Percentiles rank a stretch among this genome's conserved stretches.
These are phyloP conservation scores for Penicillium olsonii DNA, from an alignment of 2,329 filamentous ascomycete genomes.

Conservation along the genomic window DNA sequence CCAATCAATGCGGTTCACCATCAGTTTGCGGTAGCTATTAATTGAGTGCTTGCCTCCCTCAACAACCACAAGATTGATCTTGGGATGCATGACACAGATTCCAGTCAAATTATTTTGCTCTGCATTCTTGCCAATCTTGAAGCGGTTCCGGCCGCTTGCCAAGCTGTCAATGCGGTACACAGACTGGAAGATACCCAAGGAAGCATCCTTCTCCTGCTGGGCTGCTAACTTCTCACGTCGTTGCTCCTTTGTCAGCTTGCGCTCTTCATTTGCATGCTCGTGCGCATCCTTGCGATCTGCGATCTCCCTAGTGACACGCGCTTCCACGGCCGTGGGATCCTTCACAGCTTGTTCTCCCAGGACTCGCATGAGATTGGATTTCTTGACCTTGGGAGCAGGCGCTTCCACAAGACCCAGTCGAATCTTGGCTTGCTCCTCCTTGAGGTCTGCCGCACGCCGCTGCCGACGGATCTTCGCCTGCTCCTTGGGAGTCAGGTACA, in stretches of 20 bases:
- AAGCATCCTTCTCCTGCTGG: conserved; percentile 85
- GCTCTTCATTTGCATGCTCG: conserved; percentile 74
- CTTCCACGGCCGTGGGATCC: conserved; percentile 95
- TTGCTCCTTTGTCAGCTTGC: conserved; percentile 87
- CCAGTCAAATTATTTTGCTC: conserved; percentile 86
- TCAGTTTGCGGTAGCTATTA: conserved; percentile 84
- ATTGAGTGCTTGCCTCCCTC: conserved; percentile 86
- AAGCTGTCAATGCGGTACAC: conserved; percentile 89
- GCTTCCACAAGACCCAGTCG: conserved; percentile 85
- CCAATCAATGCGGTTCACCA: conserved; percentile 94
- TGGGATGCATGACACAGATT: conserved; percentile 87
- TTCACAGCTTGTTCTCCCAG: conserved; percentile 90
- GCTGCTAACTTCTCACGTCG: conserved; percentile 76
- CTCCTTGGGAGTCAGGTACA: conserved; percentile 89
- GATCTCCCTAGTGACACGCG: conserved; percentile 89
- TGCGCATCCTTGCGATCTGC: conserved; percentile 81
- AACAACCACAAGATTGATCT: conserved; percentile 84
- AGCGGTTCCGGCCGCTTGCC: conserved; percentile 90
- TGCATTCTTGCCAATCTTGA: conserved; percentile 89
- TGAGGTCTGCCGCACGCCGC: conserved; percentile 86
- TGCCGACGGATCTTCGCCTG: conserved; percentile 88
- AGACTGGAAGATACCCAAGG: conserved; percentile 79
- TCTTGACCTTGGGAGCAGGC: conserved; percentile 93
- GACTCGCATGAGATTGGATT: conserved; percentile 96
- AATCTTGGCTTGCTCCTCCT: conserved; percentile 96